Evolutionary conservation across 106 monocot species (phyloP), one percentile per base, ranked within the genome.

Genomic region (Allium sativum): DNA sequence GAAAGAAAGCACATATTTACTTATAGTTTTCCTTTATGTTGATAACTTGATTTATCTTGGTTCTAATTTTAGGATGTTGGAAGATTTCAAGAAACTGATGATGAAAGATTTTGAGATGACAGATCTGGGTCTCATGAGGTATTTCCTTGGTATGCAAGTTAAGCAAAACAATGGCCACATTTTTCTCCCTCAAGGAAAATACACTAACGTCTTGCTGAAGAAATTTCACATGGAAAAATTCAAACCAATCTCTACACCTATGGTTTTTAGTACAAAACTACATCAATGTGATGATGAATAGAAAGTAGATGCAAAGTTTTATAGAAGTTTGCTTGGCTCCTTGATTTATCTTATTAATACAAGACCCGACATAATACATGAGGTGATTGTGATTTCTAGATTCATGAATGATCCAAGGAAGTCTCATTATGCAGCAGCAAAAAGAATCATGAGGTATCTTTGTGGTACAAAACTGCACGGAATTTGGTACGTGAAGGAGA

Each of bases 41-140:
- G n/a, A n/a, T n/a, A n/a, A n/a, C n/a, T n/a, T 71, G 45, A 71
- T 71, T 2, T 62, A 52, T 12, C 18, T 42, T 10, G 59, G 51
- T 18, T 44, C 20, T 1, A n/a, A 16, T 62, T n/a, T 3, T 15
- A 62, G 46, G 15, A 44, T 62, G 0, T 17, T 45, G 16, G 12
- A 62, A 40, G 61, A 62, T 3, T 62, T 62, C 40, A 62, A 42
- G 43, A 59, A 40, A 6, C 4, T 13, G 12, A 22, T 41, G 40
- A 12, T 59, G 18, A 20, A 40, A 59, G 11, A 59, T 4, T 59
- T 17, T n/a, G n/a, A n/a, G n/a, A n/a, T n/a, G n/a, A n/a, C n/a
- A n/a, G n/a, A n/a, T n/a, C n/a, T n/a, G n/a, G 59, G 21, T 21
- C 21, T 59, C 13, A 20, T 59, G 18, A 20, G 42, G 7, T 62